Percentiles rank a stretch among this genome's conserved stretches.
These are phyloP conservation scores for Saururus chinensis DNA, from an alignment of 164 flowering plant species.

Conservation along the genomic window DNA sequence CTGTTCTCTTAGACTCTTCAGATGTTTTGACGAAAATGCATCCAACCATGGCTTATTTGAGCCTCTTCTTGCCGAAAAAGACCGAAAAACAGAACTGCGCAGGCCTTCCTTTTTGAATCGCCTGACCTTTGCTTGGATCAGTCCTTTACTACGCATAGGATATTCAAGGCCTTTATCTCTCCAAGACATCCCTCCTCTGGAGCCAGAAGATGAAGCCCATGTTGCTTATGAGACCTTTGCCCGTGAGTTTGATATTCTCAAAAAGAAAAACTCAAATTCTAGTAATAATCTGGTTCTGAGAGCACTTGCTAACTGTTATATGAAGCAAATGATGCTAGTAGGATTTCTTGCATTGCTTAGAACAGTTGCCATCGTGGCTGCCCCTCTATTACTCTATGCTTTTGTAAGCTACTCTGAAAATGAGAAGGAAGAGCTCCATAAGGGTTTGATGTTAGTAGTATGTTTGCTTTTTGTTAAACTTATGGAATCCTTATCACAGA, in stretches of 20 bases:
- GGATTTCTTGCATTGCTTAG: slow-evolving; percentile 46
- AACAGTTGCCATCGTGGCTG: slow-evolving; percentile 30
- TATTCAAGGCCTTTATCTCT: slow-evolving; percentile 42
- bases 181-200: slow-evolving; percentile 59
- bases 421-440: slow-evolving; percentile 13
- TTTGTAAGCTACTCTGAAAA: slow-evolving; percentile 43
- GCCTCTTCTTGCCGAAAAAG: slow-evolving; percentile 29
- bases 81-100: slow-evolving; percentile 6
- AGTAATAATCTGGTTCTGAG: slow-evolving; percentile 22
- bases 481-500: slow-evolving; percentile 55
- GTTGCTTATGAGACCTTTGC: slow-evolving; percentile 41
- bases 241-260: slow-evolving; percentile 26
- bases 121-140: slow-evolving; percentile 69
- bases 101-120: slow-evolving; percentile 31
- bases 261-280: slow-evolving; percentile 11
- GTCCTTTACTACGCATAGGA: slow-evolving; percentile 53
- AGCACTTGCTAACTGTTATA: slow-evolving; percentile 43
- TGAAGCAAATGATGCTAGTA: slow-evolving; percentile 35
- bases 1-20: slow-evolving; percentile 31
- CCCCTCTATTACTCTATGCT: slow-evolving; percentile 55
- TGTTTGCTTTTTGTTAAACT: slow-evolving; percentile 43
- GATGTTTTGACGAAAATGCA: background rate
- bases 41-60: slow-evolving; percentile 20
- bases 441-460: slow-evolving; percentile 47
- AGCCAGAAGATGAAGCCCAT: slow-evolving; percentile 47